These are phyloP conservation scores for Straminergon stramineum DNA, from an alignment of 225 moss, liverwort and hornwort species.

Conservation along the genomic window DNA sequence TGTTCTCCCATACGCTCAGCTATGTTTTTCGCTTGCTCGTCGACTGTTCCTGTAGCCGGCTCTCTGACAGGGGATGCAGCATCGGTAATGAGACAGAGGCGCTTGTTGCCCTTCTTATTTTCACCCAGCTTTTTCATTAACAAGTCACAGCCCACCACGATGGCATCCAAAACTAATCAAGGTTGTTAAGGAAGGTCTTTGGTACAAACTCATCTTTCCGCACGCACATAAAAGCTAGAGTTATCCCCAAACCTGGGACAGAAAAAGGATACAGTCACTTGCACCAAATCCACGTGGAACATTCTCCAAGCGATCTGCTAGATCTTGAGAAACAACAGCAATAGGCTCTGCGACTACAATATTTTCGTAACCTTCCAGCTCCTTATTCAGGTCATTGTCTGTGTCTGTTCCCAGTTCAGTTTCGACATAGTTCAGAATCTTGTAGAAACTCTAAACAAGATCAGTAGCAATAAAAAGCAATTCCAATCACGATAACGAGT, in stretches of 20 bases:
- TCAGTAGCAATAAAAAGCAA: background rate
- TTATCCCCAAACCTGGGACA: background rate
- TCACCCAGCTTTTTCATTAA: slow-evolving; percentile 59
- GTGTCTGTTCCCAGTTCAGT: slow-evolving; percentile 55
- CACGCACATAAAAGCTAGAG: background rate
- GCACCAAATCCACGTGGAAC: slow-evolving; percentile 51
- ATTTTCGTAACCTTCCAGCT: slow-evolving; percentile 68
- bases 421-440: slow-evolving; percentile 4
- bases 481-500: background rate
- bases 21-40: slow-evolving; percentile 63
- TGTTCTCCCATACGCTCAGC: slow-evolving; percentile 62
- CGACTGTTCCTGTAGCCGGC: slow-evolving; percentile 54
- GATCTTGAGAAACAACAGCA: slow-evolving; percentile 55
- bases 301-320: slow-evolving; percentile 46
- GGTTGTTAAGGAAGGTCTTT: slow-evolving; percentile 17
- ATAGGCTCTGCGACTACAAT: slow-evolving; percentile 77
- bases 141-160: slow-evolving; percentile 87
- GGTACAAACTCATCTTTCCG: background rate
- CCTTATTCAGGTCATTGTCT: slow-evolving; percentile 59
- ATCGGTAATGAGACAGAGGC: slow-evolving; percentile 79
- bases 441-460: background rate
- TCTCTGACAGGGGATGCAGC: slow-evolving; percentile 63
- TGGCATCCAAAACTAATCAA: slow-evolving; percentile 72
- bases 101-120: slow-evolving; percentile 74
- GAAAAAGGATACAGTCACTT: slow-evolving; percentile 87